Conservation (phyloP, 2,329 filamentous ascomycete genomes). For the Plectosphaerella cucumerina region DNA sequence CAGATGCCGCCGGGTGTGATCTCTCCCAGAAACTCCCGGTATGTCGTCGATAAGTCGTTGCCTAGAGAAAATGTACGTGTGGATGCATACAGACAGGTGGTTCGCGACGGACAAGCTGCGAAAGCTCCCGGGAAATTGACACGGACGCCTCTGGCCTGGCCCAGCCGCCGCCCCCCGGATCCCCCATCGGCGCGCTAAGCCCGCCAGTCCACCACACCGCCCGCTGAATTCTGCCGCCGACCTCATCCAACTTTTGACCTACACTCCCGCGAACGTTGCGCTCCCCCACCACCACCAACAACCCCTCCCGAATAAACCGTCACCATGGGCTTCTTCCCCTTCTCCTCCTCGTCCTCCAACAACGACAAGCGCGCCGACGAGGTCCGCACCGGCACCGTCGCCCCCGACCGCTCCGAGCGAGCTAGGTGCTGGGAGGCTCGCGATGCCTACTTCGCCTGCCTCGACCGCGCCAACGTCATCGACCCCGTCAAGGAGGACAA, state of each 20-base stretch:
- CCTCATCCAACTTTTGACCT: neutral
- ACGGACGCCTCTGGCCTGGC: neutral
- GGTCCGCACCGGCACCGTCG: constrained; percentile 57
- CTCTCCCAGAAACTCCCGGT: neutral
- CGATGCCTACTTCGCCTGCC: constrained; percentile 82
- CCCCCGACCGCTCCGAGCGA: constrained; percentile 81
- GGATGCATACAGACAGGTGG: no score
- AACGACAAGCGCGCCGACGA: constrained; percentile 46
- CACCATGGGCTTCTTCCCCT: constrained; percentile 45
- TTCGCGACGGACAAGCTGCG: neutral
- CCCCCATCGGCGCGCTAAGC: no score
- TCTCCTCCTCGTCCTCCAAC: constrained; percentile 25
- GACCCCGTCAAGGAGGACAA: constrained; percentile 53
- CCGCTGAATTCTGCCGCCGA: constrained; percentile 1
- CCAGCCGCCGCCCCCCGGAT: no score
- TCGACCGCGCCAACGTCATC: constrained; percentile 77
- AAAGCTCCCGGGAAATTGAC: neutral
- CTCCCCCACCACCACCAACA: neutral
- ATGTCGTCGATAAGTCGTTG: neutral
- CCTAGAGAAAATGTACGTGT: neutral
- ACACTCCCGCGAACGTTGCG: neutral
- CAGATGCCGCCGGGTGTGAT: neutral
- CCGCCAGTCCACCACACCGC: neutral
- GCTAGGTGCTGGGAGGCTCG: constrained; percentile 84
- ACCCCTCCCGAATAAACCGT: constrained; percentile 5